Conservation (phyloP, 495 filamentous ascomycete genomes). For the Friedmanniomyces endolithicus region DNA sequence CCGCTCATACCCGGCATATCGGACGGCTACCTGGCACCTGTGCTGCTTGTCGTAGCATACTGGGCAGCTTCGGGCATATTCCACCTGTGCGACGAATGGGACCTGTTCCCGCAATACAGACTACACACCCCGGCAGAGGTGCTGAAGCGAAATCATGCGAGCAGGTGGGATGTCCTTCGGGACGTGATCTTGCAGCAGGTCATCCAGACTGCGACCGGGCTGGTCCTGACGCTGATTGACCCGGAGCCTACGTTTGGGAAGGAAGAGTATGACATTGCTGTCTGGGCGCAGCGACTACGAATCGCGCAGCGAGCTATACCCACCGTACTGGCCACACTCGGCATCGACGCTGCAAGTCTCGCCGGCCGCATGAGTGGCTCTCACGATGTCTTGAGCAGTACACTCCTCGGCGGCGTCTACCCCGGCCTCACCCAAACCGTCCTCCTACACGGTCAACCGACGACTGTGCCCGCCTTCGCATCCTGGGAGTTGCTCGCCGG, state of each 20-base stretch:
- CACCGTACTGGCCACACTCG: constrained; percentile 34
- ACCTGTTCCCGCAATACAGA: constrained; percentile 75
- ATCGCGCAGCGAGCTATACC: constrained; percentile 59
- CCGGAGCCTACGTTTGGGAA: constrained; percentile 50
- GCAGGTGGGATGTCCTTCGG: constrained; percentile 65
- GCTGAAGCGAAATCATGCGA: constrained; percentile 71
- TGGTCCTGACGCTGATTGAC: constrained; percentile 52
- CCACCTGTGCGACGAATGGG: constrained; percentile 68
- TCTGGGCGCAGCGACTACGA: constrained; percentile 66
- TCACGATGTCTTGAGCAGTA: constrained; percentile 54
- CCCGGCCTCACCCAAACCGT: constrained; percentile 37
- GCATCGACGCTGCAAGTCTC: constrained; percentile 31
- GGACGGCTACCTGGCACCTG: constrained; percentile 61
- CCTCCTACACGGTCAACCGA: constrained; percentile 17
- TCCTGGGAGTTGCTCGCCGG: constrained; percentile 67
- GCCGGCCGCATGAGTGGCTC: constrained; percentile 31
- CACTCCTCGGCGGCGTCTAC: constrained; percentile 61
- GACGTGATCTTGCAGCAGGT: constrained; percentile 82
- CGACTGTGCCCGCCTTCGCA: constrained; percentile 35
- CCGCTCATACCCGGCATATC: constrained; percentile 65
- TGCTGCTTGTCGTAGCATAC: constrained; percentile 73
- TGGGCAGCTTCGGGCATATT: constrained; percentile 81
- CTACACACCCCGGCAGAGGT: constrained; percentile 87
- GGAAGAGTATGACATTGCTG: constrained; percentile 71
- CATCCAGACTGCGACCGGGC: constrained; percentile 62